These are phyloP conservation scores for Sporisorium scitamineum DNA, from an alignment of 1,284 basidiomycete genomes.

Conservation along the genomic window DNA sequence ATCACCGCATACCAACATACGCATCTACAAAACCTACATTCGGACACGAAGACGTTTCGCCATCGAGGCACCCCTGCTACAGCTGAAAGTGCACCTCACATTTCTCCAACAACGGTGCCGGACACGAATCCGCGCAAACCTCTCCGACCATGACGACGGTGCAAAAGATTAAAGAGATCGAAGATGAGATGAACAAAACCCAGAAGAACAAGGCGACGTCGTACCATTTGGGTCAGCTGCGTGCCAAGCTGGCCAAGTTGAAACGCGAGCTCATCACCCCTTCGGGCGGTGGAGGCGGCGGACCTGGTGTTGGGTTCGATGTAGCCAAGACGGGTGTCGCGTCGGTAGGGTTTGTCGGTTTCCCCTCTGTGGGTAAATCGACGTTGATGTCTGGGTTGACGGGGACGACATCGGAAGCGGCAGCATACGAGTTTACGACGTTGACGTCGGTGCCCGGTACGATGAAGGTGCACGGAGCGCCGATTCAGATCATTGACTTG, in stretches of 20 bases:
- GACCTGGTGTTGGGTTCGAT: slow-evolving; percentile 79
- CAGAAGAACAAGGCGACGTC: slow-evolving; percentile 88
- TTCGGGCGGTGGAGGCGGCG: slow-evolving; percentile 82
- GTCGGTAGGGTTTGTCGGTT: slow-evolving; percentile 78
- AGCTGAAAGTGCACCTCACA: not conserved
- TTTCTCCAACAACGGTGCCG: slow-evolving; percentile 9
- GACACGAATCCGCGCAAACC: slow-evolving; percentile 32
- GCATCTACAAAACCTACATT: not conserved
- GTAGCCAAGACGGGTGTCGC: slow-evolving; percentile 96
- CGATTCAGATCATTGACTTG: slow-evolving; percentile 78
- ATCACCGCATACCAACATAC: not conserved
- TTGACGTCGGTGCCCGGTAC: slow-evolving; percentile 88
- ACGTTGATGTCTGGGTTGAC: slow-evolving; percentile 96
- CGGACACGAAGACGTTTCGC: not conserved
- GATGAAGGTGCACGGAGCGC: slow-evolving; percentile 87
- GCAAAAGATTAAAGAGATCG: slow-evolving; percentile 68
- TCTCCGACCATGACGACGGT: slow-evolving; percentile 56
- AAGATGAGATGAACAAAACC: slow-evolving; percentile 72
- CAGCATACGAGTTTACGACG: slow-evolving; percentile 94
- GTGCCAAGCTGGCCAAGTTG: slow-evolving; percentile 97
- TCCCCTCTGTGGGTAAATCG: slow-evolving; percentile 77
- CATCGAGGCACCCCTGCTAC: not conserved
- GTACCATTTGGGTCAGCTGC: slow-evolving; percentile 95
- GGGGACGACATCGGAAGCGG: slow-evolving; percentile 96
- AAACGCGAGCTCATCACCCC: slow-evolving; percentile 91